These are phyloP conservation scores for Exophiala sideris DNA, from an alignment of 2,329 filamentous ascomycete species.

Conservation along the genomic window DNA sequence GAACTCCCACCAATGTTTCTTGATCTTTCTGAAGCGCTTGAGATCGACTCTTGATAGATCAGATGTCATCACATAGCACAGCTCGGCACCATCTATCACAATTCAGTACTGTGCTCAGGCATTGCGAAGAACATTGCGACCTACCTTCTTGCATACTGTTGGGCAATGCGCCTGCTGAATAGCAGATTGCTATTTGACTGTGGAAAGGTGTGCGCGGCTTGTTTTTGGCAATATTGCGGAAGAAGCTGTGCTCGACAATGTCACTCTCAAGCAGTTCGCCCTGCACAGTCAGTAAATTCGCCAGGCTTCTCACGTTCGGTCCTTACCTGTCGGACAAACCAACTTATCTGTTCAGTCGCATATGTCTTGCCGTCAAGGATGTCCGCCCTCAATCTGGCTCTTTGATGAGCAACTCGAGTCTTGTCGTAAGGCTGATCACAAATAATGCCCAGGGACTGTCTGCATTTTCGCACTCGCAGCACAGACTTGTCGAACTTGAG, in stretches of 20 bases:
- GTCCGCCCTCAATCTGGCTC: background rate
- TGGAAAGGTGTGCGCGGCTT: background rate
- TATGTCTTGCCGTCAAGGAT: conserved; percentile 2
- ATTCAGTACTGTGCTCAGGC: background rate
- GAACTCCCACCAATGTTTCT: conserved; percentile 2
- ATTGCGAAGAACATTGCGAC: too few species aligned
- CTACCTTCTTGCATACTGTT: too few species aligned
- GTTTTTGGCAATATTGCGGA: conserved; percentile 1
- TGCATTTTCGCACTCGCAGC: conserved; percentile 15
- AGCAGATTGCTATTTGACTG: background rate
- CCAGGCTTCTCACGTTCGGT: too few species aligned
- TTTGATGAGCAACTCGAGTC: background rate
- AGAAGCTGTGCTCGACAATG: background rate
- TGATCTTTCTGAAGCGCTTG: conserved; percentile 1
- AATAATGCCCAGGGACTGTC: conserved; percentile 4
- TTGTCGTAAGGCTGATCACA: conserved; percentile 4
- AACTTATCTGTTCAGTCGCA: conserved; percentile 3
- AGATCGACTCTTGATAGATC: background rate
- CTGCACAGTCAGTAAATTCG: too few species aligned
- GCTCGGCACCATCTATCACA: background rate
- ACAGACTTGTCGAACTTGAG: conserved; percentile 21
- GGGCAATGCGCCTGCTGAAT: too few species aligned
- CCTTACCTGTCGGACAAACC: conserved; percentile 1
- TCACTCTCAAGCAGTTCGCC: conserved; percentile 2
- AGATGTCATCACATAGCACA: conserved; percentile 3